Percentiles rank a stretch among this genome's conserved stretches.
These are phyloP conservation scores for Pseudonitzschia multiseries DNA, from an alignment of 108 stramenopile genomes.

Conservation along the genomic window DNA sequence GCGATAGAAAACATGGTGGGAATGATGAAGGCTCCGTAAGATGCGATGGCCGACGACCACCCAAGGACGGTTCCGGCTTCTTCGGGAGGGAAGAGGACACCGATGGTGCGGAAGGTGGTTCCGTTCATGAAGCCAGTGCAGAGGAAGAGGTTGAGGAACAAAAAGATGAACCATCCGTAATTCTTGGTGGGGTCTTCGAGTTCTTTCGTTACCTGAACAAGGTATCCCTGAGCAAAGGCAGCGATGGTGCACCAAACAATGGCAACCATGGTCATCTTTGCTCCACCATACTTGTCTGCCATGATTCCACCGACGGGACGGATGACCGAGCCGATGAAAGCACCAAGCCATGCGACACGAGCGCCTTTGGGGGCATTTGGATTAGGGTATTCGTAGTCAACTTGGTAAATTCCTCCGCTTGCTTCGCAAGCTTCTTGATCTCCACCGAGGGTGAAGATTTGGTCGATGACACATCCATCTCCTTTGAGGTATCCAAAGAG, in stretches of 20 bases:
- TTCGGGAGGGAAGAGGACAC: constrained; percentile 32
- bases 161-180: constrained; percentile 33
- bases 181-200: constrained; percentile 20
- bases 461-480: constrained; percentile 24
- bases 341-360: constrained; percentile 29
- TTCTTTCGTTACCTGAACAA: constrained; percentile 18
- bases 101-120: constrained; percentile 39
- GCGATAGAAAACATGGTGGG: constrained; percentile 35
- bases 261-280: constrained; percentile 33
- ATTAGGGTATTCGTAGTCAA: constrained; percentile 24
- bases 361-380: constrained; percentile 33
- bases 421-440: constrained; percentile 13
- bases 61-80: constrained; percentile 30
- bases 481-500: constrained; percentile 33
- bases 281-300: constrained; percentile 36
- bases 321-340: constrained; percentile 28
- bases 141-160: constrained; percentile 36
- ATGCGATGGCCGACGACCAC: constrained; percentile 38
- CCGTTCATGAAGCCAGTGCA: constrained; percentile 34
- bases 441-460: constrained; percentile 19
- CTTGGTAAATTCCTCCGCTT: constrained; percentile 15
- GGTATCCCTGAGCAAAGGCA: constrained; percentile 24
- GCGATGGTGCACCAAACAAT: constrained; percentile 34
- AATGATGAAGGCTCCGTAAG: constrained; percentile 35
- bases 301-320: constrained; percentile 31